Evolutionary conservation across 192 early-diverging fungal species (phyloP), one percentile per base, ranked within the genome.

Genomic region (Physocladia obscura): DNA sequence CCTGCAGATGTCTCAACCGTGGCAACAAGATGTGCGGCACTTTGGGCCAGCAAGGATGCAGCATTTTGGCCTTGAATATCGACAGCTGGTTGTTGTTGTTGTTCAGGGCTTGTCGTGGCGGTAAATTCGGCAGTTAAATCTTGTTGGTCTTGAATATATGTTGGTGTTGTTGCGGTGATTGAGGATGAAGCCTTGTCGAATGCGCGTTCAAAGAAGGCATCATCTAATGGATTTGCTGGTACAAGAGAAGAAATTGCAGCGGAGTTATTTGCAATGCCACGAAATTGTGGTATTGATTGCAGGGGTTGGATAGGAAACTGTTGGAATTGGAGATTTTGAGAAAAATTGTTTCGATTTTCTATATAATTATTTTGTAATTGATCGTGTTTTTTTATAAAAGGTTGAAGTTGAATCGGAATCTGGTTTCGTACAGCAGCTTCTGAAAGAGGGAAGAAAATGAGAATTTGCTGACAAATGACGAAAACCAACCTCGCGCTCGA

Each of bases 21-120:
- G 34, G 91, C 87, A 15, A 96, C 73, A 27, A 99, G 82, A 58
- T 91, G 79, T 8, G 86, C 89, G 29, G 97, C 97, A 0, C 92
- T 92, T 50, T 85, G 79, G 3, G 92, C 88, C 15, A 98, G 82
- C 22, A 89, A 86, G 19, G 93, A 90, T 35, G 89, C 48, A 11
- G 76, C 68, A 60, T 82, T 74, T 0, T 58, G 59, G n/a, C 55
- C 71, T 3, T 49, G 62, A 37, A 81, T 44, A 27, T 56, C 49
- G 15, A 52, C 36, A n/a, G 62, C 70, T 62, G 67, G 36, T 35
- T 82, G 52, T 4, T 76, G 54, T n/a, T n/a, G n/a, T n/a, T n/a
- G n/a, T n/a, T n/a, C n/a, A 0, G 49, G 38, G 4, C 34, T 78
- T 56, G 68, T 59, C 52, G 57, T 68, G 50, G 48, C 21, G 19